These are phyloP conservation scores for Brasilioporus rufonigricans DNA, from an alignment of 768 basidiomycete species.

Conservation along the genomic window DNA sequence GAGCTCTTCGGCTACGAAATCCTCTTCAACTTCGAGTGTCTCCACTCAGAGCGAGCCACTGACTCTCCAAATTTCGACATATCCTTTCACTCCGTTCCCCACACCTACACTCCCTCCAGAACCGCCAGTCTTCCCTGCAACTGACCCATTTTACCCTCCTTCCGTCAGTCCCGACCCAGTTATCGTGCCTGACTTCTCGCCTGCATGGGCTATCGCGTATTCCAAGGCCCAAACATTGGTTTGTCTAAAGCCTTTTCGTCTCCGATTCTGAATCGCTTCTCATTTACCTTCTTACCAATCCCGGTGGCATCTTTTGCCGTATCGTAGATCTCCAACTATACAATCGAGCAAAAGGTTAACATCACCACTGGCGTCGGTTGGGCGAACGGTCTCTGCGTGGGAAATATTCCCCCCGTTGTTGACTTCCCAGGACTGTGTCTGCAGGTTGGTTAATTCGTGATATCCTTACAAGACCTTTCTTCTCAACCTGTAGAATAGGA, in stretches of 20 bases:
- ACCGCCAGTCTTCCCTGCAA: slow-evolving; percentile 50
- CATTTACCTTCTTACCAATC: not conserved
- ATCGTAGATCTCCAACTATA: slow-evolving; percentile 43
- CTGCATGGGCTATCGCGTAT: slow-evolving; percentile 58
- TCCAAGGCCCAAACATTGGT: slow-evolving; percentile 59
- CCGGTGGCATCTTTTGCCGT: slow-evolving; percentile 1
- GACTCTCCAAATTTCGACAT: slow-evolving; percentile 39
- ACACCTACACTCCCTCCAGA: slow-evolving; percentile 55
- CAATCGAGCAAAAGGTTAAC: slow-evolving; percentile 63
- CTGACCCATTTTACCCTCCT: slow-evolving; percentile 58
- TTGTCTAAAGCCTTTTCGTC: slow-evolving; percentile 8
- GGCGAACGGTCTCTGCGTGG: slow-evolving; percentile 63
- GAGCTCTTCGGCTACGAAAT: slow-evolving; percentile 9
- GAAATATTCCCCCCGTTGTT: slow-evolving; percentile 56
- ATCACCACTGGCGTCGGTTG: slow-evolving; percentile 58
- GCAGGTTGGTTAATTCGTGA: slow-evolving; percentile 41
- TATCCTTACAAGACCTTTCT: not conserved
- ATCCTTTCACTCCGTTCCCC: slow-evolving; percentile 59
- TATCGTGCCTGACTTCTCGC: slow-evolving; percentile 45
- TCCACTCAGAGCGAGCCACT: slow-evolving; percentile 22
- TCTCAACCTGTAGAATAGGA: slow-evolving; percentile 39
- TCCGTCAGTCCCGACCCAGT: slow-evolving; percentile 40
- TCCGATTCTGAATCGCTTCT: no score
- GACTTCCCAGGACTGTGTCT: slow-evolving; percentile 70
- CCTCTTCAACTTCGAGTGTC: slow-evolving; percentile 3